phyloP scores from a whole-genome alignment of 192 early-diverging fungal genomes.

The Backusella circina region DNA sequence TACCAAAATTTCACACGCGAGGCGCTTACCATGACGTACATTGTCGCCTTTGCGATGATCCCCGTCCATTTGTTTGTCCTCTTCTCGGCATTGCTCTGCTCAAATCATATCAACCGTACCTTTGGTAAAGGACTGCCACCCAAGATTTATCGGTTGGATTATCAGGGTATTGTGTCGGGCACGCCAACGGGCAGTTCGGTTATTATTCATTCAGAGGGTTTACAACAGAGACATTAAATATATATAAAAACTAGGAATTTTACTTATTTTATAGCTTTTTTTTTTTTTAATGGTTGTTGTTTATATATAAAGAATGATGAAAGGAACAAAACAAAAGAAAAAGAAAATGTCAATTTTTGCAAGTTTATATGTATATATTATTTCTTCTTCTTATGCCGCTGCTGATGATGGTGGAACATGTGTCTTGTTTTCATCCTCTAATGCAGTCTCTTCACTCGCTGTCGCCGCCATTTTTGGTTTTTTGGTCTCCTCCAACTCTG shows the following conservation, averaged over 20 bases:
- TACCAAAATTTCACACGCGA: constrained; percentile 36
- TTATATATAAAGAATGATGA: no score
- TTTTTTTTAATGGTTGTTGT: no score
- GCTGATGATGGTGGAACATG: no score
- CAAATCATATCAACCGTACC: constrained; percentile 45
- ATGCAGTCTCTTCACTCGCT: no score
- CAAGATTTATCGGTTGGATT: constrained; percentile 38
- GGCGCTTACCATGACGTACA: constrained; percentile 34
- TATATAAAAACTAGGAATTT: neutral
- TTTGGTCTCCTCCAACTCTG: neutral
- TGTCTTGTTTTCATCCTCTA: neutral
- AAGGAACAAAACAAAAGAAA: no score
- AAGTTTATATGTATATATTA: no score
- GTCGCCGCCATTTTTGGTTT: neutral
- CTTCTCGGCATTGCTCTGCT: constrained; percentile 40
- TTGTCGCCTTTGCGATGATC: constrained; percentile 38
- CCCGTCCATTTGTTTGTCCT: constrained; percentile 40
- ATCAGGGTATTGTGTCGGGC: constrained; percentile 31
- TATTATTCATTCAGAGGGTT: constrained; percentile 15
- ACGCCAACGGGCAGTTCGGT: constrained; percentile 33
- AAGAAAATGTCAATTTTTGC: no score
- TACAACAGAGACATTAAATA: constrained; percentile 9
- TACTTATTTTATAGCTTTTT: neutral
- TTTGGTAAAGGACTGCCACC: constrained; percentile 37
- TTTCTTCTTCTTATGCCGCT: no score